phyloP scores from a whole-genome alignment of 768 basidiomycete species.

The Trametes coccinea region DNA sequence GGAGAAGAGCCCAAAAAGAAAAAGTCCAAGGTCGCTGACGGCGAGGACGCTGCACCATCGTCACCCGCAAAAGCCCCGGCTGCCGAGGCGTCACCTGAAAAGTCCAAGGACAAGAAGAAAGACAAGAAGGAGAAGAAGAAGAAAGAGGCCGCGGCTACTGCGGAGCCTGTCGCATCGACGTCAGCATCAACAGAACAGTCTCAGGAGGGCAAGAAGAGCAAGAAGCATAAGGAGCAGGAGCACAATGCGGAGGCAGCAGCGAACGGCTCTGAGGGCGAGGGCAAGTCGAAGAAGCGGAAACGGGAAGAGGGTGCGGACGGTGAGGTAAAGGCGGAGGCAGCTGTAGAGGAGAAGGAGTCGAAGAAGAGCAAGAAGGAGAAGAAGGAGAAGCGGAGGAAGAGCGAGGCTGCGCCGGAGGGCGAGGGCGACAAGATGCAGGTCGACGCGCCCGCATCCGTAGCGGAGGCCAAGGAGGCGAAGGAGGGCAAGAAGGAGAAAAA shows the following conservation, averaged over 20 bases:
- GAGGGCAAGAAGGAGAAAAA: slow-evolving; percentile 28
- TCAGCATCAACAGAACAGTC: not conserved
- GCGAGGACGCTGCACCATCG: slow-evolving; percentile 2
- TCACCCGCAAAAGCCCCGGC: slow-evolving; percentile 5
- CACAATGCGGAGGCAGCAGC: not conserved
- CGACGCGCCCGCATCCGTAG: slow-evolving; percentile 5
- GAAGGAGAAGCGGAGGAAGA: slow-evolving; percentile 27
- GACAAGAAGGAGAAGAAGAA: slow-evolving; percentile 21
- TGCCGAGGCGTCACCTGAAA: slow-evolving; percentile 9
- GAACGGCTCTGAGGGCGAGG: slow-evolving; percentile 18
- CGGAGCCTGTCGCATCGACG: slow-evolving; percentile 12
- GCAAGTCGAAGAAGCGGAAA: slow-evolving; percentile 40
- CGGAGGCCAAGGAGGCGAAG: slow-evolving; percentile 22
- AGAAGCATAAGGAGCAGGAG: slow-evolving; percentile 28
- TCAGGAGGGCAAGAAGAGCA: slow-evolving; percentile 9
- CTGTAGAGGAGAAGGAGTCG: slow-evolving; percentile 32
- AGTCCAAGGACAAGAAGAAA: slow-evolving; percentile 19
- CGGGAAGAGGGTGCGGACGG: slow-evolving; percentile 21
- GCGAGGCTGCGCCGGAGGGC: slow-evolving; percentile 6
- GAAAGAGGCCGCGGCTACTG: not conserved
- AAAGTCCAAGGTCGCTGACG: slow-evolving; percentile 23
- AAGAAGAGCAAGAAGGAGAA: slow-evolving; percentile 35
- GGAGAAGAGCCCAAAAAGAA: slow-evolving; percentile 26
- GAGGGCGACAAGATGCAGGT: slow-evolving; percentile 13
- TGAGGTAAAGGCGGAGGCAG: slow-evolving; percentile 15